Conservation (phyloP, 164 flowering plant species). For the Sextonia rubra region DNA sequence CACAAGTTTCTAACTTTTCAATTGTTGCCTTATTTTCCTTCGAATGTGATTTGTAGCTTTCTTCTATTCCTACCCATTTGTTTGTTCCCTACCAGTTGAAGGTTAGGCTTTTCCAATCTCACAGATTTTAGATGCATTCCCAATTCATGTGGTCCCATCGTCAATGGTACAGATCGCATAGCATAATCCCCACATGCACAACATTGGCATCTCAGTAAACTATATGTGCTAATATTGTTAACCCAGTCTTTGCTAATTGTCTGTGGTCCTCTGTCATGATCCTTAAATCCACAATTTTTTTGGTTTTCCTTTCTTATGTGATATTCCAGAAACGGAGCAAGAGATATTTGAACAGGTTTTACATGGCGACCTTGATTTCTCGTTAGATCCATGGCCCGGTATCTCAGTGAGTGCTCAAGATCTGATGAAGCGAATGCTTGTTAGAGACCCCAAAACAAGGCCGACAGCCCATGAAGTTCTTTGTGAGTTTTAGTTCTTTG, state of each 20-base stretch:
- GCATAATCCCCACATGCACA: neutral
- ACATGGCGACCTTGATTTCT: conserved; percentile 66
- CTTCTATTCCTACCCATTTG: neutral
- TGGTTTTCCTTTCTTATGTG: neutral
- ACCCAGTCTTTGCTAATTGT: neutral
- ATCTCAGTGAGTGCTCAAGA: conserved; percentile 81
- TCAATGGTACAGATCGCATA: neutral
- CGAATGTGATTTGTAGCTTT: neutral
- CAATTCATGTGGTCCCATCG: neutral
- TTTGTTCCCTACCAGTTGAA: neutral
- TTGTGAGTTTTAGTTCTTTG: conserved; percentile 39
- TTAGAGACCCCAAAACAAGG: conserved; percentile 61
- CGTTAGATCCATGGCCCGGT: conserved; percentile 77
- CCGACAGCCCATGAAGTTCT: conserved; percentile 79
- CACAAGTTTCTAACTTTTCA: neutral
- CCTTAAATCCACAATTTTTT: neutral
- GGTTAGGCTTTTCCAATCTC: neutral
- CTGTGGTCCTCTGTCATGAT: neutral
- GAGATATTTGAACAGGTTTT: conserved; percentile 77
- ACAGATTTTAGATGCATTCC: neutral
- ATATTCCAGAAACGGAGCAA: conserved; percentile 54
- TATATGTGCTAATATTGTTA: neutral
- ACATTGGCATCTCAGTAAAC: neutral
- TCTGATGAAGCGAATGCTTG: conserved; percentile 65
- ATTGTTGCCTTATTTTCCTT: neutral